Evolutionary conservation across 2,329 filamentous ascomycete genomes (phyloP).

Genomic region (Paracorniculantispora psalliotae): DNA sequence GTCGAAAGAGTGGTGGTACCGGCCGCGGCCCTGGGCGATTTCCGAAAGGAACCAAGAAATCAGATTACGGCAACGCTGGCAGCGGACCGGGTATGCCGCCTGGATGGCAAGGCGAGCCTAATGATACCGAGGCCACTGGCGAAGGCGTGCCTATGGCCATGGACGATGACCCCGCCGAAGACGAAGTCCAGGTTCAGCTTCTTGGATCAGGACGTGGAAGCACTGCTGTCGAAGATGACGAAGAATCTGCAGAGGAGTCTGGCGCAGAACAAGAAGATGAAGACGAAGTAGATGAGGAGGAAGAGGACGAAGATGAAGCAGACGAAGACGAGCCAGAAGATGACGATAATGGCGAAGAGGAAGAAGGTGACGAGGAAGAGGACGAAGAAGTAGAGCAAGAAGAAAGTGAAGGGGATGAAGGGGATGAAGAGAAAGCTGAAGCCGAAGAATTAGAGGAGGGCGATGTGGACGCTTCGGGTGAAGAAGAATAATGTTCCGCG

Average conservation of each 20-base stretch:
- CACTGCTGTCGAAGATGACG: constrained; percentile 19
- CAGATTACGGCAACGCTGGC: constrained; percentile 61
- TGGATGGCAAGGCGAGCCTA: constrained; percentile 40
- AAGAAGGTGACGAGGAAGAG: not conserved
- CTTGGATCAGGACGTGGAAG: constrained; percentile 21
- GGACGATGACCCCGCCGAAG: constrained; percentile 25
- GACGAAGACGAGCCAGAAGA: constrained; percentile 23
- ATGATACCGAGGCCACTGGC: constrained; percentile 15
- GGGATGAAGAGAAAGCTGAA: not conserved
- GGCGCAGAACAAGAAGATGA: not conserved
- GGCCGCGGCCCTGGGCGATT: constrained; percentile 60
- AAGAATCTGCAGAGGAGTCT: not conserved
- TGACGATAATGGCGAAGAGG: not conserved
- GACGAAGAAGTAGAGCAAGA: not conserved
- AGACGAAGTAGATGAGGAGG: not conserved
- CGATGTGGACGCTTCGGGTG: constrained; percentile 32
- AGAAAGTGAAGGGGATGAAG: not conserved
- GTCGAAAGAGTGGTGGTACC: constrained; percentile 56
- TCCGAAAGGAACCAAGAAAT: constrained; percentile 65
- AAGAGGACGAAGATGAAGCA: not conserved
- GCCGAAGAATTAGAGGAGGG: constrained; percentile 14
- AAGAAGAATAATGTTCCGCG: constrained; percentile 23
- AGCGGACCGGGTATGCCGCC: constrained; percentile 61
- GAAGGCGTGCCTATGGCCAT: constrained; percentile 14
- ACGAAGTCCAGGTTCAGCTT: constrained; percentile 29